A percentile compares a stretch with the other conserved stretches of the same genome.
Conservation (phyloP, 129 eudicot genomes). For the Tagetes patula region DNA sequence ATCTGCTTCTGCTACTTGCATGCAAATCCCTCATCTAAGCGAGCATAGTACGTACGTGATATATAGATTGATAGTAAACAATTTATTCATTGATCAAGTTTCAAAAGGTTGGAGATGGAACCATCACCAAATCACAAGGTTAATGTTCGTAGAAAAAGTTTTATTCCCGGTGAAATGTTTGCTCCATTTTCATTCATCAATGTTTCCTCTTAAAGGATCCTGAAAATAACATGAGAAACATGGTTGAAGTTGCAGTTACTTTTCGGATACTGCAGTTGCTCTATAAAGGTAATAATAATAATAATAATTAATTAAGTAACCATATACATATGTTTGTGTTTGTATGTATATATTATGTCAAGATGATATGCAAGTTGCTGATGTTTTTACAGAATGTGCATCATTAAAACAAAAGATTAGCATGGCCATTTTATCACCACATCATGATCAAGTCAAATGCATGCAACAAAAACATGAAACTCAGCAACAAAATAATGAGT, state of each 20-base stretch:
- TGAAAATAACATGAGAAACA: slow-evolving; percentile 40
- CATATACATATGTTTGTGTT: too few species aligned
- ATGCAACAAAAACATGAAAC: slow-evolving; percentile 41
- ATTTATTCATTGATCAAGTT: background rate
- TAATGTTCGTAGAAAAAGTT: slow-evolving; percentile 23
- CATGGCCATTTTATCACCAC: slow-evolving; percentile 60
- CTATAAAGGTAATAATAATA: slow-evolving; percentile 36
- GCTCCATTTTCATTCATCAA: slow-evolving; percentile 43
- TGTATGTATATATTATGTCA: too few species aligned
- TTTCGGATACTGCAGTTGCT: slow-evolving; percentile 45
- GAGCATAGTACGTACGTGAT: background rate
- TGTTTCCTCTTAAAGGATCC: slow-evolving; percentile 32
- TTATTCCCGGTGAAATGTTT: slow-evolving; percentile 38
- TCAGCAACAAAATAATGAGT: slow-evolving; percentile 16
- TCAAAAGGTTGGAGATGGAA: background rate
- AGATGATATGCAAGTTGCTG: too few species aligned
- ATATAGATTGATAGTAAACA: background rate
- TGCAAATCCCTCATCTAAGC: background rate
- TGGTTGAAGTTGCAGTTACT: slow-evolving; percentile 55
- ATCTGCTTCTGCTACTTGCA: background rate
- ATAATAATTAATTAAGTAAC: background rate
- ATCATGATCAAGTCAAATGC: slow-evolving; percentile 49
- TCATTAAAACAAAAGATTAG: slow-evolving; percentile 38
- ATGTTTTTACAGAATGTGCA: slow-evolving; percentile 40
- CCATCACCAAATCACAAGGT: slow-evolving; percentile 1